Conservation (phyloP, 108 stramenopile genomes). For the Hondaea fermentalgiana region DNA sequence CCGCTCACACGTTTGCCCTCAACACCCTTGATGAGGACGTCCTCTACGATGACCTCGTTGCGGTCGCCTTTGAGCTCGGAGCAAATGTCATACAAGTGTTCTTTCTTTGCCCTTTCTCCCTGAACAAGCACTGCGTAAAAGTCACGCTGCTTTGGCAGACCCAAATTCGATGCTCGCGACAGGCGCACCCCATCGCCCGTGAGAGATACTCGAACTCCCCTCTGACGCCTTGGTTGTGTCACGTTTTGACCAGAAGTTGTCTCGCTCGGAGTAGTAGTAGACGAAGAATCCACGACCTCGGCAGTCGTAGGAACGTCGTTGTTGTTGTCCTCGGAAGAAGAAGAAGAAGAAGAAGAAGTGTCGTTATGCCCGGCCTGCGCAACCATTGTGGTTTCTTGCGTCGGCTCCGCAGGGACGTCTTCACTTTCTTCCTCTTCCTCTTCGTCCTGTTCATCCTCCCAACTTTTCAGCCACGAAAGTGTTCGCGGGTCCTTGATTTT, state of each 20-base stretch:
- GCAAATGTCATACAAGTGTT: not conserved
- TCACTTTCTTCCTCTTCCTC: not conserved
- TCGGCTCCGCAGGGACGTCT: not conserved
- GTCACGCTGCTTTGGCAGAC: not conserved
- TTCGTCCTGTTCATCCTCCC: not conserved
- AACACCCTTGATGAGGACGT: not conserved
- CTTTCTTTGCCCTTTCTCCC: not conserved
- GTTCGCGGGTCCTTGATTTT: not conserved
- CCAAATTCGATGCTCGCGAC: not conserved
- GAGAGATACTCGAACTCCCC: not conserved
- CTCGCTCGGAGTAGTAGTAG: too few relatives aligned
- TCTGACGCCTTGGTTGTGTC: not conserved
- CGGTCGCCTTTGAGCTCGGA: not conserved
- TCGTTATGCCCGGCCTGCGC: too few relatives aligned
- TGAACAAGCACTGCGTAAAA: not conserved
- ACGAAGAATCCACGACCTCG: too few relatives aligned
- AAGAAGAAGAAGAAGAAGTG: too few relatives aligned
- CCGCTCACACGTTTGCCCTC: not conserved
- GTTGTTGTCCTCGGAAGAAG: too few relatives aligned
- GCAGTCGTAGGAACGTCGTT: too few relatives aligned
- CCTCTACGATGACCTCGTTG: not conserved
- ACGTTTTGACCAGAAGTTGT: too few relatives aligned
- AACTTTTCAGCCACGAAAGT: not conserved
- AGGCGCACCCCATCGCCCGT: not conserved
- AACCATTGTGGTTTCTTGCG: too few relatives aligned